Evolutionary conservation across 495 filamentous ascomycete species (phyloP).

Genomic region (Penicillium verhagenii): DNA sequence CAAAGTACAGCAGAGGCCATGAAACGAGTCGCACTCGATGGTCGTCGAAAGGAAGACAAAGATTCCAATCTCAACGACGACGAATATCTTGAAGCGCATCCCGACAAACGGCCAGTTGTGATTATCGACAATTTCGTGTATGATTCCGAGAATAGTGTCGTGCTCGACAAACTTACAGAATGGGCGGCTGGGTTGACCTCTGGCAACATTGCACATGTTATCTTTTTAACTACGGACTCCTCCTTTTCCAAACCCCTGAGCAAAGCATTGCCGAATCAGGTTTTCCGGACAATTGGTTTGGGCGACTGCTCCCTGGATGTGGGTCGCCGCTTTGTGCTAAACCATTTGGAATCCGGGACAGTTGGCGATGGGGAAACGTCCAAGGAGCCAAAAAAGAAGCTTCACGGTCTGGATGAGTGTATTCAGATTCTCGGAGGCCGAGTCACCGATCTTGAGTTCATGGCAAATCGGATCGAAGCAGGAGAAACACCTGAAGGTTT

Average conservation of each 20-base stretch:
- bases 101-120: constrained; percentile 78
- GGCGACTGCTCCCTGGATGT: constrained; percentile 83
- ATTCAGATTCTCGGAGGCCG: constrained; percentile 83
- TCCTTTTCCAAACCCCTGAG: constrained; percentile 85
- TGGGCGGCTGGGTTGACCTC: constrained; percentile 89
- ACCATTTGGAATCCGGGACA: constrained; percentile 62
- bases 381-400: constrained; percentile 39
- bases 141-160: constrained; percentile 64
- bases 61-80: constrained; percentile 75
- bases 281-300: constrained; percentile 81
- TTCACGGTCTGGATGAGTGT: constrained; percentile 72
- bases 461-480: constrained; percentile 84
- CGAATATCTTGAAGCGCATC: constrained; percentile 88
- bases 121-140: constrained; percentile 94
- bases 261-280: constrained; percentile 84
- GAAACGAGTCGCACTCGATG: constrained; percentile 68
- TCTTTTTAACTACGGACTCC: constrained; percentile 95
- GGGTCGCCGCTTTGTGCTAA: constrained; percentile 86
- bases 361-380: constrained; percentile 37
- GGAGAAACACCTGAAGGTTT: constrained; percentile 75
- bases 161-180: constrained; percentile 88
- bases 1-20: constrained; percentile 82
- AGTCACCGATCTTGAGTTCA: constrained; percentile 89
- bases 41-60: constrained; percentile 66
- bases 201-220: constrained; percentile 90